A percentile compares a stretch with the other conserved stretches of the same genome.
These are phyloP conservation scores for Dactylonectria macrodidyma DNA, from an alignment of 2,329 filamentous ascomycete species.

Conservation along the genomic window DNA sequence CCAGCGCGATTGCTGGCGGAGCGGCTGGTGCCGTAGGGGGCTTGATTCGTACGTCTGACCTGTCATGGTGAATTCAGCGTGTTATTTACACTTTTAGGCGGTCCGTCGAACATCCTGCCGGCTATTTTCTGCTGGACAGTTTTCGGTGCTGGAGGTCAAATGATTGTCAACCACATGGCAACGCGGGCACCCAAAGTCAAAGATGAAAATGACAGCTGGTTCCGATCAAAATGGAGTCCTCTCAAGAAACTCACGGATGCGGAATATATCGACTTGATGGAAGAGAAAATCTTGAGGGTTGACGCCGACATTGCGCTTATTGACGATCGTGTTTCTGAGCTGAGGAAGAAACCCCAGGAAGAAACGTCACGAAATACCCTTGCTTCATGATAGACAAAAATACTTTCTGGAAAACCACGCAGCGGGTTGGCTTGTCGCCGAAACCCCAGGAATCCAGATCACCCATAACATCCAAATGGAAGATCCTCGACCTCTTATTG, in stretches of 20 bases:
- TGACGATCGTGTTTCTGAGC: constrained; percentile 77
- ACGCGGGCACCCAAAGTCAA: constrained; percentile 43
- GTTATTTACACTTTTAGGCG: constrained; percentile 57
- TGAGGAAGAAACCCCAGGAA: constrained; percentile 42
- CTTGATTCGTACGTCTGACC: constrained; percentile 63
- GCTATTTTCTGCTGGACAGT: constrained; percentile 65
- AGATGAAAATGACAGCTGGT: constrained; percentile 59
- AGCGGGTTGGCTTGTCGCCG: neutral
- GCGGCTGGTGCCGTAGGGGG: constrained; percentile 75
- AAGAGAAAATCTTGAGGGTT: constrained; percentile 78
- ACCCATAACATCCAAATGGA: neutral
- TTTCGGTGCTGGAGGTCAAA: constrained; percentile 58
- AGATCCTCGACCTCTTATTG: constrained; percentile 12
- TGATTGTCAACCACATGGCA: constrained; percentile 53
- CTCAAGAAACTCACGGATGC: constrained; percentile 79
- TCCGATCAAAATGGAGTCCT: constrained; percentile 79
- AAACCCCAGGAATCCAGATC: constrained; percentile 5
- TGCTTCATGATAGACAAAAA: constrained; percentile 25
- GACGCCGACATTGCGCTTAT: constrained; percentile 85
- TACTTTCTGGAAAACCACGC: constrained; percentile 4
- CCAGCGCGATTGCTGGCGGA: constrained; percentile 79
- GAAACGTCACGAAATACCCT: constrained; percentile 26
- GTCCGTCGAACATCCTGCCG: constrained; percentile 67
- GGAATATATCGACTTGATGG: constrained; percentile 80
- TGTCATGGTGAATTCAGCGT: neutral